Evolutionary conservation across 1,284 basidiomycete genomes (phyloP).

Genomic region (Sutorius eximius): DNA sequence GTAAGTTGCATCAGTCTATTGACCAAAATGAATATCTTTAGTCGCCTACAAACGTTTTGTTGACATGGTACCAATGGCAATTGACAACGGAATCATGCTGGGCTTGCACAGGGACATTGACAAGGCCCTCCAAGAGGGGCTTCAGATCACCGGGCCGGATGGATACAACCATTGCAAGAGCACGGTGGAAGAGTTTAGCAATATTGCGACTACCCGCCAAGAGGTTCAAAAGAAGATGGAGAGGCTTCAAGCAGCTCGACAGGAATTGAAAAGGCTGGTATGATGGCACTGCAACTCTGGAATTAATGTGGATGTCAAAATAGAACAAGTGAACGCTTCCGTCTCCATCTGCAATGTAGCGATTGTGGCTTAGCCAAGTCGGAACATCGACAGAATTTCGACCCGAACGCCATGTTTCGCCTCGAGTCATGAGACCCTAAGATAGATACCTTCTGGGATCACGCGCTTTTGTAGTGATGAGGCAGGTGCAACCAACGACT

Average conservation of each 20-base stretch:
- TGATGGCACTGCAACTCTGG: no score
- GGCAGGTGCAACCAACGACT: no score
- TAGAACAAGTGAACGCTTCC: no score
- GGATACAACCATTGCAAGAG: background rate
- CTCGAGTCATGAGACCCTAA: no score
- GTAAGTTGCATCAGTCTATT: background rate
- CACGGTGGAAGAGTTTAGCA: background rate
- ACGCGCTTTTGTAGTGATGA: no score
- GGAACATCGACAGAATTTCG: no score
- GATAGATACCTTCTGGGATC: no score
- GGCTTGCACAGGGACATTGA: background rate
- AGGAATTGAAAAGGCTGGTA: background rate
- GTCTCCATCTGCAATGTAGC: no score
- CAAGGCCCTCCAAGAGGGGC: background rate
- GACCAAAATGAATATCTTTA: background rate
- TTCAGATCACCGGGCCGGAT: background rate
- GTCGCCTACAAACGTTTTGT: background rate
- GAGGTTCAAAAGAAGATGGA: background rate
- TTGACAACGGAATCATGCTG: background rate
- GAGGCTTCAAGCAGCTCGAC: background rate
- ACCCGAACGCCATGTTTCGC: no score
- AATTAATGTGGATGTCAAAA: no score
- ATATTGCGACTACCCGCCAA: background rate
- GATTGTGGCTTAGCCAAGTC: no score
- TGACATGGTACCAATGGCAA: background rate